phyloP scores from a whole-genome alignment of 2,329 filamentous ascomycete genomes.

The Teratosphaeria viscida region DNA sequence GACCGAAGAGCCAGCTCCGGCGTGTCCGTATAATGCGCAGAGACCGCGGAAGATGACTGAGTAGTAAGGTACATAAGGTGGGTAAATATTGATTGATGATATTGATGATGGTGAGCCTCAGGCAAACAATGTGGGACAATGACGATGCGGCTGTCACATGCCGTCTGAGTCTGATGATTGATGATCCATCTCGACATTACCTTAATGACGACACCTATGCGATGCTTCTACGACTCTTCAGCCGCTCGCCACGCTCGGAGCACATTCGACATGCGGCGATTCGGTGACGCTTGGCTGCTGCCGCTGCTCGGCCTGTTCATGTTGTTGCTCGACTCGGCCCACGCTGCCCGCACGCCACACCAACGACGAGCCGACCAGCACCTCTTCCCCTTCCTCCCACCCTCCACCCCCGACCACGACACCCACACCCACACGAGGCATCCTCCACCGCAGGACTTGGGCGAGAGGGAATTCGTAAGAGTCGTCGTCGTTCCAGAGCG shows the following conservation, averaged over 20 bases:
- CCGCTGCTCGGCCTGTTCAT: constrained; percentile 7
- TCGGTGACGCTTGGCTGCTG: constrained; percentile 12
- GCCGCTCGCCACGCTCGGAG: constrained; percentile 3
- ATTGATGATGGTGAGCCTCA: too few relatives aligned
- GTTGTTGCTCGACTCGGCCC: constrained; percentile 6
- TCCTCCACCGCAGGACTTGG: constrained; percentile 3
- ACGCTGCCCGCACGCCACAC: constrained; percentile 11
- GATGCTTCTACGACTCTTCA: constrained; percentile 11
- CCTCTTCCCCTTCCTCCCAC: not conserved
- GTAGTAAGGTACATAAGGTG: too few relatives aligned
- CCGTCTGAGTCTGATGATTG: too few relatives aligned
- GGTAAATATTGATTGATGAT: too few relatives aligned
- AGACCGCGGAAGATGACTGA: too few relatives aligned
- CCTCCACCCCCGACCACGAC: not conserved
- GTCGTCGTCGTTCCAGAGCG: not conserved
- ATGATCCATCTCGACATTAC: too few relatives aligned
- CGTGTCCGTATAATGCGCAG: too few relatives aligned
- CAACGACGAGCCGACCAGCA: constrained; percentile 3
- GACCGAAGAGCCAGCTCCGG: not conserved
- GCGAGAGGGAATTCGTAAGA: constrained; percentile 21
- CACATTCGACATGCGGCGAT: constrained; percentile 9
- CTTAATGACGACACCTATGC: constrained; percentile 5
- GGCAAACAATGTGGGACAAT: too few relatives aligned
- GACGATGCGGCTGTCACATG: too few relatives aligned
- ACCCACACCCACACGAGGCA: too few relatives aligned